Evolutionary conservation across 2,329 filamentous ascomycete genomes (phyloP).

Genomic region (Penicillium sp.): DNA sequence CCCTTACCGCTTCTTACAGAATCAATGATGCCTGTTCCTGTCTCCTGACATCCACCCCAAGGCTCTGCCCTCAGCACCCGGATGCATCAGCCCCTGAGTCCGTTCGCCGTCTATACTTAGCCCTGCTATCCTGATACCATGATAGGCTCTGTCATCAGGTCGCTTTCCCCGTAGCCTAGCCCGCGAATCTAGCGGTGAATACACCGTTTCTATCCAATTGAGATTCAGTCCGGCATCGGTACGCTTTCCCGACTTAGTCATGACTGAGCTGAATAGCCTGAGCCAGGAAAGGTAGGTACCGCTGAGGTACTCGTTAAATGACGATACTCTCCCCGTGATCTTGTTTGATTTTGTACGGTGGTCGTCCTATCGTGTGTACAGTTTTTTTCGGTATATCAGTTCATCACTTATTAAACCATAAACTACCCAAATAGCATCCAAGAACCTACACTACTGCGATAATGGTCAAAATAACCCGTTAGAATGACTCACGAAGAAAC

Average conservation of each 20-base stretch:
- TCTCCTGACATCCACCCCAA: not conserved
- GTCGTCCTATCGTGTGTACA: not conserved
- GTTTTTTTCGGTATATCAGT: not conserved
- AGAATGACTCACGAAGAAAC: not conserved
- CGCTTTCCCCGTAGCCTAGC: constrained; percentile 11
- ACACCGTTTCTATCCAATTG: constrained; percentile 17
- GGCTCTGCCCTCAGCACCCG: not conserved
- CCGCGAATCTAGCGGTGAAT: constrained; percentile 22
- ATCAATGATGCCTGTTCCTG: not conserved
- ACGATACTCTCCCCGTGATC: not conserved
- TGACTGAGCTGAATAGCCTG: not conserved
- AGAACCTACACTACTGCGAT: no score
- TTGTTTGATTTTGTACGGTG: not conserved
- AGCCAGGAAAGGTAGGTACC: not conserved
- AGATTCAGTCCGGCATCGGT: constrained; percentile 7
- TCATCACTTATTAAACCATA: not conserved
- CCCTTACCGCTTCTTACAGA: not conserved
- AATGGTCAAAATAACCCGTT: not conserved
- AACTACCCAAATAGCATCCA: no score
- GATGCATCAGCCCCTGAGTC: constrained; percentile 10
- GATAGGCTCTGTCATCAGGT: constrained; percentile 16
- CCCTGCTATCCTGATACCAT: not conserved
- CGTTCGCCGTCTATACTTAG: constrained; percentile 19
- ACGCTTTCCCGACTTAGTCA: not conserved
- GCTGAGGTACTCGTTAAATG: not conserved